Evolutionary conservation across 352 stramenopile genomes (phyloP).

Genomic region (Phytophthora uliginosa): DNA sequence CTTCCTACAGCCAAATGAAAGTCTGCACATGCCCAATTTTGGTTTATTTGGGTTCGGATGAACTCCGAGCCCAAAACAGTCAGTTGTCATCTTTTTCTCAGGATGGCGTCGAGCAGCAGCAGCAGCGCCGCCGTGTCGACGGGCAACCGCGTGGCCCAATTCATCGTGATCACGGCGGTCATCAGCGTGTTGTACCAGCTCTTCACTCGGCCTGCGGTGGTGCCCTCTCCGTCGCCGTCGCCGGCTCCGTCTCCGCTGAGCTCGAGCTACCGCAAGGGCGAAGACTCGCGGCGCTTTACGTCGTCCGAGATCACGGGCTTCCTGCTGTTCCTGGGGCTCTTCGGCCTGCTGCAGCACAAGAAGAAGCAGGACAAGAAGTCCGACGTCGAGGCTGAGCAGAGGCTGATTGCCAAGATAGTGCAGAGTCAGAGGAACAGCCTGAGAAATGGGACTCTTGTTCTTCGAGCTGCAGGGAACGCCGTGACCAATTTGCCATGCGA

Average conservation of each 20-base stretch:
- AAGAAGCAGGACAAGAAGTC: conserved; percentile 44
- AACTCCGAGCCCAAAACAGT: conserved; percentile 9
- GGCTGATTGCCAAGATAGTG: conserved; percentile 28
- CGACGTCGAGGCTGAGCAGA: conserved; percentile 28
- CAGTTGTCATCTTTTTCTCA: conserved; percentile 15
- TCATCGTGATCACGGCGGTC: conserved; percentile 65
- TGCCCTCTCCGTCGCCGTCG: conserved; percentile 5
- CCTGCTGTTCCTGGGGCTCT: conserved; percentile 68
- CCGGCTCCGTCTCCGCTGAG: conserved; percentile 15
- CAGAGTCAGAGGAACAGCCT: conserved; percentile 19
- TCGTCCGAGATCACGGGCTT: conserved; percentile 72
- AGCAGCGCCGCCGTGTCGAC: conserved; percentile 41
- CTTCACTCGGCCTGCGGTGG: conserved; percentile 22
- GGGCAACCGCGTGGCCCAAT: conserved; percentile 69
- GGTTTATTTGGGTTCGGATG: background rate
- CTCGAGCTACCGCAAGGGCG: conserved; percentile 30
- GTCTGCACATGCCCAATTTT: conserved; percentile 17
- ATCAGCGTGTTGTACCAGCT: conserved; percentile 71
- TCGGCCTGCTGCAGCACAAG: conserved; percentile 68
- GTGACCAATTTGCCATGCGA: conserved; percentile 50
- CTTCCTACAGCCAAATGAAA: background rate
- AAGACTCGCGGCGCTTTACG: conserved; percentile 48
- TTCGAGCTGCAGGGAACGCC: background rate
- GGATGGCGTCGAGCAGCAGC: conserved; percentile 13
- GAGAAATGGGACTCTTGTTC: conserved; percentile 1